These are phyloP conservation scores for Millerozyma miso DNA, from an alignment of 805 yeast genomes.

Conservation along the genomic window DNA sequence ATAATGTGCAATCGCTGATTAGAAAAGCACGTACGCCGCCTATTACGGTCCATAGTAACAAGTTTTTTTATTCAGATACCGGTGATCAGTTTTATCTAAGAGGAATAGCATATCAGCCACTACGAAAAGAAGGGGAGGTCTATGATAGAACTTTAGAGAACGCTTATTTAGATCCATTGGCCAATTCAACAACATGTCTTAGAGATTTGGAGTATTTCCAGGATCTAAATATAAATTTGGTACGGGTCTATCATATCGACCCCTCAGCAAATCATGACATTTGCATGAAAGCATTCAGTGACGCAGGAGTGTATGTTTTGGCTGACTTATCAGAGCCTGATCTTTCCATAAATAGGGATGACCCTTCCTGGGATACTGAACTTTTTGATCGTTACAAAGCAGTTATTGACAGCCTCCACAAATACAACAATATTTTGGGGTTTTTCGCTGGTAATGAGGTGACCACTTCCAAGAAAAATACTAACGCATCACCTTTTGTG, in stretches of 20 bases:
- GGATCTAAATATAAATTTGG: constrained; percentile 66
- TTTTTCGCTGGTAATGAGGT: constrained; percentile 42
- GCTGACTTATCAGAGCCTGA: constrained; percentile 36
- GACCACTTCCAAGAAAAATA: constrained; percentile 21
- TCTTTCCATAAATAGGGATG: constrained; percentile 26
- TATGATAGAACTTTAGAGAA: constrained; percentile 15
- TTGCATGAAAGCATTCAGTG: constrained; percentile 64
- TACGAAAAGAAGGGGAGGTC: constrained; percentile 42
- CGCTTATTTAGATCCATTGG: constrained; percentile 68
- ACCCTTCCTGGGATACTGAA: constrained; percentile 33
- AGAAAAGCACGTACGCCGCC: constrained; percentile 10
- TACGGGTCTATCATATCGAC: constrained; percentile 85
- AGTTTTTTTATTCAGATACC: constrained; percentile 67
- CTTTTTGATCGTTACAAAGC: constrained; percentile 24
- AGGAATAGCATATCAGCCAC: constrained; percentile 85
- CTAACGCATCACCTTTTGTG: constrained; percentile 31
- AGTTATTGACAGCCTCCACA: constrained; percentile 30
- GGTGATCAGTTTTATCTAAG: constrained; percentile 82
- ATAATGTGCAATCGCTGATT: not conserved
- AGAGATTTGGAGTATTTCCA: constrained; percentile 79
- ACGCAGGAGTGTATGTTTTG: constrained; percentile 33
- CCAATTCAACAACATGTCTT: constrained; percentile 62
- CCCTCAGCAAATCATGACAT: constrained; percentile 65
- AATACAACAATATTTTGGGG: constrained; percentile 33
- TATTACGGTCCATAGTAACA: constrained; percentile 65